Percentiles rank a stretch among this genome's conserved stretches.
These are phyloP conservation scores for Stagonosporopsis vannaccii DNA, from an alignment of 2,329 filamentous ascomycete genomes.

Conservation along the genomic window DNA sequence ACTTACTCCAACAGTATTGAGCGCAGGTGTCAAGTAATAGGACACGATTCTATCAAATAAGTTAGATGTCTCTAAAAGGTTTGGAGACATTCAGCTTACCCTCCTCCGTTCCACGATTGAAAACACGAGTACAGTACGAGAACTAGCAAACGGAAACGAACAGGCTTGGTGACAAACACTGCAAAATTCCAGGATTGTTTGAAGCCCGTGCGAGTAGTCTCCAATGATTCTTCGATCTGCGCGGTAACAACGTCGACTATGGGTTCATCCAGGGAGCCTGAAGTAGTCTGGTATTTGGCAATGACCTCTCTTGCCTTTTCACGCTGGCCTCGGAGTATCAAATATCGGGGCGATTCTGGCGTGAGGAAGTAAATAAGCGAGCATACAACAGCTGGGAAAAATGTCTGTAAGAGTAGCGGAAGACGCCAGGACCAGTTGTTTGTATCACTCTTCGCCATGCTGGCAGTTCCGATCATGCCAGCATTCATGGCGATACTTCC, in stretches of 20 bases:
- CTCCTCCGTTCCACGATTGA: slow-evolving; percentile 57
- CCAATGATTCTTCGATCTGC: slow-evolving; percentile 57
- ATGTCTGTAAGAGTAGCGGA: slow-evolving; percentile 55
- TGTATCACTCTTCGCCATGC: slow-evolving; percentile 37
- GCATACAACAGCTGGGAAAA: slow-evolving; percentile 54
- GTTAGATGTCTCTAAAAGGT: background rate
- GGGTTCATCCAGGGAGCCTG: slow-evolving; percentile 50
- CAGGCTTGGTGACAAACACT: slow-evolving; percentile 56
- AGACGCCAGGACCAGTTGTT: slow-evolving; percentile 25
- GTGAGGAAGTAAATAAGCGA: slow-evolving; percentile 47
- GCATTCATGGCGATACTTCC: slow-evolving; percentile 54
- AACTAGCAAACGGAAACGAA: slow-evolving; percentile 54
- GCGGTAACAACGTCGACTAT: slow-evolving; percentile 53
- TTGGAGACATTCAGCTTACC: slow-evolving; percentile 16
- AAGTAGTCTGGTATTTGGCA: slow-evolving; percentile 54
- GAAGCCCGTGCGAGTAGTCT: slow-evolving; percentile 49
- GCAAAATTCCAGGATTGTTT: slow-evolving; percentile 56
- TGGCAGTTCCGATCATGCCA: slow-evolving; percentile 54
- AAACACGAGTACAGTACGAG: slow-evolving; percentile 57
- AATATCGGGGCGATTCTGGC: slow-evolving; percentile 53
- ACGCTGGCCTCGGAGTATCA: slow-evolving; percentile 23
- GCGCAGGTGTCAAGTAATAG: slow-evolving; percentile 52
- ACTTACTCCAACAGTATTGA: slow-evolving; percentile 51
- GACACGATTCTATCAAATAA: background rate
- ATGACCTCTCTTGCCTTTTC: slow-evolving; percentile 26